Conservation (phyloP, 192 early-diverging fungal species). For the Oehlia diaphana region DNA sequence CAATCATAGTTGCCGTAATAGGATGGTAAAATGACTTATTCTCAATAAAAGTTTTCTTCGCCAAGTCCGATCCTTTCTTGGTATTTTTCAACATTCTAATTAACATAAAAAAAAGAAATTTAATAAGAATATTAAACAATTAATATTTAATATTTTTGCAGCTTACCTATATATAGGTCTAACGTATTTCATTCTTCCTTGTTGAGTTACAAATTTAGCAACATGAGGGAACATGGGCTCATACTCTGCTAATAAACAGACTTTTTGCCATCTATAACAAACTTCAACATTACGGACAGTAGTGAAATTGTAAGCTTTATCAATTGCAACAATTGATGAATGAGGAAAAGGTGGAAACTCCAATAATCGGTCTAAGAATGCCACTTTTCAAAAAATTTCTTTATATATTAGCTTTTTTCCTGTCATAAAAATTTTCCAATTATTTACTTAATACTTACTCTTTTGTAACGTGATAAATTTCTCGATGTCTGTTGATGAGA, state of each 20-base stretch:
- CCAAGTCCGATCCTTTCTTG: constrained; percentile 72
- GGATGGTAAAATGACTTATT: constrained; percentile 89
- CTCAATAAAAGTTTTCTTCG: constrained; percentile 75
- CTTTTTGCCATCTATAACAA: constrained; percentile 80
- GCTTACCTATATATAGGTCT: constrained; percentile 72
- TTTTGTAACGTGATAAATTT: constrained; percentile 76
- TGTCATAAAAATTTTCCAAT: background rate
- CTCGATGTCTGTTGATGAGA: constrained; percentile 63
- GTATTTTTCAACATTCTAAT: constrained; percentile 61
- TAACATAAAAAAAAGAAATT: background rate
- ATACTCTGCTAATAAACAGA: constrained; percentile 77
- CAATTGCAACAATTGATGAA: constrained; percentile 62
- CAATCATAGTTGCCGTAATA: constrained; percentile 87
- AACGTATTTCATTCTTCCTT: constrained; percentile 94
- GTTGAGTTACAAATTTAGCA: constrained; percentile 73
- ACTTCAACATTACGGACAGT: constrained; percentile 80
- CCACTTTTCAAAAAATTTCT: constrained; percentile 43
- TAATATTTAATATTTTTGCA: background rate
- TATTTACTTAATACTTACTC: constrained; percentile 26
- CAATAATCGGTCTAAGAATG: constrained; percentile 78
- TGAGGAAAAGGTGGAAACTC: constrained; percentile 62
- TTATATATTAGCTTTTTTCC: background rate
- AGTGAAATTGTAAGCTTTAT: constrained; percentile 71
- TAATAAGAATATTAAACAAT: background rate
- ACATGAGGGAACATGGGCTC: constrained; percentile 76